Evolutionary conservation across 257 asterid species (phyloP).

Genomic region (Nicotiana sylvestris): DNA sequence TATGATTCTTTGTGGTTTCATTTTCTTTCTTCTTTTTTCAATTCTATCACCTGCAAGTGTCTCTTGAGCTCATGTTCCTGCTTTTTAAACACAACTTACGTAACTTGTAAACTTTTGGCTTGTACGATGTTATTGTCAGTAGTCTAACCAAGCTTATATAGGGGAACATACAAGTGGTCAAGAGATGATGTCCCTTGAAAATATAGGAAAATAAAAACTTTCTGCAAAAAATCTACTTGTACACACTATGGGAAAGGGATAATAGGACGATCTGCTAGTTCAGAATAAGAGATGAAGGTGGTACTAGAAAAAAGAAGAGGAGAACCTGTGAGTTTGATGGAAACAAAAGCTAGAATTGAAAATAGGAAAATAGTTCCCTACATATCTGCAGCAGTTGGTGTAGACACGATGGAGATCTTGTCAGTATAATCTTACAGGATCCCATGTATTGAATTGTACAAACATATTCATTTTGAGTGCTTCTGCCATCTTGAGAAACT

Average conservation of each 20-base stretch:
- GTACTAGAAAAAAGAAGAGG: too few relatives aligned
- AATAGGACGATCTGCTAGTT: neutral
- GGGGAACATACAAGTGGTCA: too few relatives aligned
- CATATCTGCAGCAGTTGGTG: neutral
- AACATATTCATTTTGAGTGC: neutral
- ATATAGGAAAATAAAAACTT: neutral
- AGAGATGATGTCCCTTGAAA: too few relatives aligned
- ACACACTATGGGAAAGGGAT: neutral
- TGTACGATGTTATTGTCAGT: too few relatives aligned
- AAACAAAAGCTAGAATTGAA: neutral
- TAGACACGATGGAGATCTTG: neutral
- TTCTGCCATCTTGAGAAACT: neutral
- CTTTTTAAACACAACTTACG: too few relatives aligned
- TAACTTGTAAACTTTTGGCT: too few relatives aligned
- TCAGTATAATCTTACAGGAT: neutral
- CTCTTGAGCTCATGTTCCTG: neutral
- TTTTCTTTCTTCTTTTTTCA: neutral
- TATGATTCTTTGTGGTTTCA: neutral
- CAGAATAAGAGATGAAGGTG: neutral
- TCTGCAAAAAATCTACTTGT: neutral
- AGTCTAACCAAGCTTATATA: too few relatives aligned
- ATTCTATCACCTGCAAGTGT: neutral
- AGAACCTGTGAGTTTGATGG: neutral
- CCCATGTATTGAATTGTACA: neutral
- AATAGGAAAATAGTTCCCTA: neutral